phyloP scores from a whole-genome alignment of 805 yeast species.

The Candida alai region DNA sequence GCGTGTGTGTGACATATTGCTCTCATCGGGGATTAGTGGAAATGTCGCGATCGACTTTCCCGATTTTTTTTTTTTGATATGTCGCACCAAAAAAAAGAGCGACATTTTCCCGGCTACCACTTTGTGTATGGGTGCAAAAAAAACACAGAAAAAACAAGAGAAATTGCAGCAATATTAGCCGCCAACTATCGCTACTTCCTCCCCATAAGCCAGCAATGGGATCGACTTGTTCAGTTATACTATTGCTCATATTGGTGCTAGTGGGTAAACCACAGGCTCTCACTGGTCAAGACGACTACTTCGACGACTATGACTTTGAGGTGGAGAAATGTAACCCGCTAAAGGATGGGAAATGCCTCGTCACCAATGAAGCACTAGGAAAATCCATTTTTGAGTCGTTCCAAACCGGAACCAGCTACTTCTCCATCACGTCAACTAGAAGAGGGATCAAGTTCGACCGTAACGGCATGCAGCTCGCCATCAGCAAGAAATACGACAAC shows the following conservation, averaged over 20 bases:
- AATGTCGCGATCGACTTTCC: background rate
- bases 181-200: no score
- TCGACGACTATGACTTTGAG: slow-evolving; percentile 3
- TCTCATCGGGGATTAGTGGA: slow-evolving; percentile 1
- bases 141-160: background rate
- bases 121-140: slow-evolving; percentile 1
- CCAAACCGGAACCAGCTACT: slow-evolving; percentile 9
- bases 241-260: background rate
- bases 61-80: slow-evolving; percentile 4
- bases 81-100: background rate
- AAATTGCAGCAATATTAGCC: background rate
- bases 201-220: no score
- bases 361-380: slow-evolving; percentile 23
- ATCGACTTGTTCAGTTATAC: background rate
- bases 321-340: slow-evolving; percentile 25
- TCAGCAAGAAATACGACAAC: slow-evolving; percentile 25
- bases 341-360: slow-evolving; percentile 20
- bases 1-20: background rate
- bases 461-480: slow-evolving; percentile 12
- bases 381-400: slow-evolving; percentile 16
- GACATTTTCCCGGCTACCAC: no score
- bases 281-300: no score
- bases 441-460: slow-evolving; percentile 10
- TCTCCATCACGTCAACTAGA: slow-evolving; percentile 6
- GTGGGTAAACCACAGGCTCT: background rate